phyloP scores from a whole-genome alignment of 2,329 filamentous ascomycete species.

The Elsinoe necatrix region DNA sequence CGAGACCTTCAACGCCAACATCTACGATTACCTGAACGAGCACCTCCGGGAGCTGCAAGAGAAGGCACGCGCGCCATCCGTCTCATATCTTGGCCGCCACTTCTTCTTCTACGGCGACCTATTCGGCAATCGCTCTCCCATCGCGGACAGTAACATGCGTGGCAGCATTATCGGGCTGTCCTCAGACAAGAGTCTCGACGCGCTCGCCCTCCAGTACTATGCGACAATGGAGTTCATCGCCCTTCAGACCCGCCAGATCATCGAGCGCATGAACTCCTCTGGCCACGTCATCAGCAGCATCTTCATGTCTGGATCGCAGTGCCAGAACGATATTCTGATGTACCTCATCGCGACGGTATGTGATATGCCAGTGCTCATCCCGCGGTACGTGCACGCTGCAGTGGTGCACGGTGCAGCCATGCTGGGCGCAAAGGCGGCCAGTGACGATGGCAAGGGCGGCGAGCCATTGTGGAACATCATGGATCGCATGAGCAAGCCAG shows the following conservation, averaged over 20 bases:
- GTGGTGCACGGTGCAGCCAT: slow-evolving; percentile 98
- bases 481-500: slow-evolving; percentile 94
- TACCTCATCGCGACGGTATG: slow-evolving; percentile 82
- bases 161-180: slow-evolving; percentile 80
- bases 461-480: slow-evolving; percentile 94
- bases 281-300: slow-evolving; percentile 85
- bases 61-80: slow-evolving; percentile 59
- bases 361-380: slow-evolving; percentile 86
- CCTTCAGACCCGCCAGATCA: slow-evolving; percentile 89
- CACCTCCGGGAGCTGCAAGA: slow-evolving; percentile 71
- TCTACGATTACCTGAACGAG: slow-evolving; percentile 90
- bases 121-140: slow-evolving; percentile 90
- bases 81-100: slow-evolving; percentile 82
- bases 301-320: slow-evolving; percentile 98
- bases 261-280: slow-evolving; percentile 84
- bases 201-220: slow-evolving; percentile 87
- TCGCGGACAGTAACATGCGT: slow-evolving; percentile 89
- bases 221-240: slow-evolving; percentile 97
- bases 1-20: slow-evolving; percentile 73
- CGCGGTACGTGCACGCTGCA: slow-evolving; percentile 85
- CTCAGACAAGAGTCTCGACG: slow-evolving; percentile 77
- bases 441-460: slow-evolving; percentile 63
- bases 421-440: slow-evolving; percentile 95
- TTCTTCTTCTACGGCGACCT: slow-evolving; percentile 98
- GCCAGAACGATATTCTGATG: slow-evolving; percentile 91